Evolutionary conservation across 805 yeast genomes (phyloP).

Genomic region (Grigorovia transvaalensis): DNA sequence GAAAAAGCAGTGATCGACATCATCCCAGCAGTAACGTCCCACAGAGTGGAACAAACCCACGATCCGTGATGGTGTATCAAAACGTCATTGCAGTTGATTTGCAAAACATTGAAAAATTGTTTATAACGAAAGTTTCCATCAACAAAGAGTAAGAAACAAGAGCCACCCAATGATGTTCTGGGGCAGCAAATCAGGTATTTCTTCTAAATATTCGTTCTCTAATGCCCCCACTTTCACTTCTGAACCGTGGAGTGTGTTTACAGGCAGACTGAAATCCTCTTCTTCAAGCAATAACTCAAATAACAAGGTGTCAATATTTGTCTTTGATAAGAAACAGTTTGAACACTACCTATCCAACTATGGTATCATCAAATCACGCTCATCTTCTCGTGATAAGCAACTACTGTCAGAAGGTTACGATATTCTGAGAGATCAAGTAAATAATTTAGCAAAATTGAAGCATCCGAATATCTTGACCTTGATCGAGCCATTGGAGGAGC

Average conservation of each 20-base stretch:
- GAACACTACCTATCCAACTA: slow-evolving; percentile 44
- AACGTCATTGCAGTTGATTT: not conserved
- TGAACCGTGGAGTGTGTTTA: slow-evolving; percentile 78
- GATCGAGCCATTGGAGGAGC: slow-evolving; percentile 84
- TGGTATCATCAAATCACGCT: slow-evolving; percentile 38
- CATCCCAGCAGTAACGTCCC: not conserved
- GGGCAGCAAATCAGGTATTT: slow-evolving; percentile 43
- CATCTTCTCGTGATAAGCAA: slow-evolving; percentile 32
- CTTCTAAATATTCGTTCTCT: slow-evolving; percentile 57
- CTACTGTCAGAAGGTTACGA: slow-evolving; percentile 53
- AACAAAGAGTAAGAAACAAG: not conserved
- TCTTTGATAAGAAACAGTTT: slow-evolving; percentile 71
- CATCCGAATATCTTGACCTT: slow-evolving; percentile 83
- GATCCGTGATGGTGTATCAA: too few species aligned
- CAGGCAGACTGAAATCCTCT: slow-evolving; percentile 65
- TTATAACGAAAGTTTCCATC: not conserved
- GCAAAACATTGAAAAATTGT: not conserved
- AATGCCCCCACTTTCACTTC: slow-evolving; percentile 59
- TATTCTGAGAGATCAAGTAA: slow-evolving; percentile 54
- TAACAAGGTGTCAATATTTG: slow-evolving; percentile 65
- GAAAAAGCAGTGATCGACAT: slow-evolving; percentile 15
- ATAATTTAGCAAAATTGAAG: slow-evolving; percentile 65
- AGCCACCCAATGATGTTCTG: slow-evolving; percentile 22
- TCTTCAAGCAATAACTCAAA: slow-evolving; percentile 10
- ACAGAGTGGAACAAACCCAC: too few species aligned